phyloP scores from a whole-genome alignment of 129 eudicot genomes.

The Heracleum sosnowskyi region DNA sequence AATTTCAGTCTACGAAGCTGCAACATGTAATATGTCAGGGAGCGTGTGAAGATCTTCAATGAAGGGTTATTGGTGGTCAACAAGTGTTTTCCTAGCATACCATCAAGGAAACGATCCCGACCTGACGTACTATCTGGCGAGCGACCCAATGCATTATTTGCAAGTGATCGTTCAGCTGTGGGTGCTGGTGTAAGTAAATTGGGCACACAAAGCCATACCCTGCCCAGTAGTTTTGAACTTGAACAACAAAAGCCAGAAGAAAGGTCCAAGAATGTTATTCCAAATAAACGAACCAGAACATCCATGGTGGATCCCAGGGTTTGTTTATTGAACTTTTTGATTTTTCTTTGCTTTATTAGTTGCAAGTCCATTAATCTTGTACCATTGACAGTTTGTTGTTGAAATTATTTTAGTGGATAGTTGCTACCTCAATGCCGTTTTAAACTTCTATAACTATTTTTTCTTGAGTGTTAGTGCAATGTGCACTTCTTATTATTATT shows the following conservation, averaged over 20 bases:
- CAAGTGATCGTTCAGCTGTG: slow-evolving; percentile 47
- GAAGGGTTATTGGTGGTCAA: slow-evolving; percentile 64
- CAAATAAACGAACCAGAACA: slow-evolving; percentile 76
- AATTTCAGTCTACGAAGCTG: slow-evolving; percentile 12
- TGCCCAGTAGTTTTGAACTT: slow-evolving; percentile 37
- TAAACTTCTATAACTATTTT: not conserved
- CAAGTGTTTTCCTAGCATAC: slow-evolving; percentile 76
- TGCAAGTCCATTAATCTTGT: not conserved
- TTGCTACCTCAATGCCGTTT: not conserved
- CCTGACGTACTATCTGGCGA: slow-evolving; percentile 59
- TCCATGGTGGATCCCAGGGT: slow-evolving; percentile 72
- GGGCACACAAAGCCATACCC: slow-evolving; percentile 47
- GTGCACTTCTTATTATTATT: not conserved
- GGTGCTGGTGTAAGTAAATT: slow-evolving; percentile 40
- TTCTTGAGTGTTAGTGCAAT: not conserved
- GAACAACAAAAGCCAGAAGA: slow-evolving; percentile 74
- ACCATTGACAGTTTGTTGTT: not conserved
- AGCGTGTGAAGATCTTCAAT: slow-evolving; percentile 70
- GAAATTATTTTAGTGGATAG: not conserved
- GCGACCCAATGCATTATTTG: slow-evolving; percentile 43
- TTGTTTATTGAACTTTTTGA: slow-evolving; percentile 21
- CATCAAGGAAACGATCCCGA: slow-evolving; percentile 79
- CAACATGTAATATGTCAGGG: slow-evolving; percentile 38
- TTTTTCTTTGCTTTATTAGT: not conserved
- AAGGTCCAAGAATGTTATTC: slow-evolving; percentile 52